Base-by-base conservation (phyloP, 1,284 basidiomycete species). In the Exobasidium cylindrosporum region DNA sequence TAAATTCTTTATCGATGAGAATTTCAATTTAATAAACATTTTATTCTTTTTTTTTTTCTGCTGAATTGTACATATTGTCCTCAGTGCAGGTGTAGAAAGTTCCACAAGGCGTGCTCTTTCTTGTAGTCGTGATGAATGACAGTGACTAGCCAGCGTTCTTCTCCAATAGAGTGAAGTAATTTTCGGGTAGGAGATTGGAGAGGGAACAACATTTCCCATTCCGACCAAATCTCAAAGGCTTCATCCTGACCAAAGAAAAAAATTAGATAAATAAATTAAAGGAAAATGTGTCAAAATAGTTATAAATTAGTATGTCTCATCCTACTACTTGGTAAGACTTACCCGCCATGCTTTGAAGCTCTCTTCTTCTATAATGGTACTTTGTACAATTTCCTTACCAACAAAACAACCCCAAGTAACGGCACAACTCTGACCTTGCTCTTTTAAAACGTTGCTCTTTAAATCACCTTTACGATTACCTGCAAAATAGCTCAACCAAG, bases 71-170 rank as follows among this genome's bases (percentile, higher is more conserved):
- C n/a, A n/a, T n/a, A n/a, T n/a, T n/a, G n/a, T n/a, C n/a, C n/a
- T n/a, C n/a, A n/a, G n/a, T n/a, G n/a, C n/a, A n/a, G n/a, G 35
- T 40, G 35, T 10, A 58, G 49, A n/a, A 58, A 58, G 28, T 82
- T 84, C 92, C 92, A 96, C 52, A 97, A 82, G 0, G 86, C 90
- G 21, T 87, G 83, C 1, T 85, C 69, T 68, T 89, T 81, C 81
- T 90, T 91, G 80, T 88, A 97, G 80, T 97, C 89, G 73, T 97
- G 94, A 80, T 97, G 91, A 2, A 97, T 87, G 67, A 98, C 84
- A 80, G 88, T 96, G 66, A 98, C 88, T 58, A 99, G 83, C 94
- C 95, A 99, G 61, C 90, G 85, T 58, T 86, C 83, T 58, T 88
- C 84, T 57, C 86, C 83, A 30, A 97, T 85, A 5, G 81, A 70